Percentiles rank a stretch among this genome's conserved stretches.
Conservation (phyloP, 2,329 filamentous ascomycete species). For the Fusarium aywerte region DNA sequence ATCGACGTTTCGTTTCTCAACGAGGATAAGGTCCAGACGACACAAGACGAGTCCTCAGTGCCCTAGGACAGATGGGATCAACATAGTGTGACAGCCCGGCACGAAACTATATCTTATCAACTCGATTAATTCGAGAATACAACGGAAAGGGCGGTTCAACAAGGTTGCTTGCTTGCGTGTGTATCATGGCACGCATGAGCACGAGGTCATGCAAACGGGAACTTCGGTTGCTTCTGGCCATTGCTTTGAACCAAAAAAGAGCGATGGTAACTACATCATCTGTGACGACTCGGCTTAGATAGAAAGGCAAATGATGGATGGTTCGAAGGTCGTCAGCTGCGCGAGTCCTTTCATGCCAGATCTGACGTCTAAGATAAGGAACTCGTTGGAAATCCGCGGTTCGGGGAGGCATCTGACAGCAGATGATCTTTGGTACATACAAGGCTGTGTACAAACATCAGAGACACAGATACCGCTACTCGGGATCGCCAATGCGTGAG, state of each 20-base stretch:
- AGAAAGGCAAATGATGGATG: neutral
- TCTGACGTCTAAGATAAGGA: neutral
- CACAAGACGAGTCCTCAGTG: slow-evolving; percentile 28
- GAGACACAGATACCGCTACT: slow-evolving; percentile 1
- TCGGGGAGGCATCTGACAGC: neutral
- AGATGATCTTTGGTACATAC: neutral
- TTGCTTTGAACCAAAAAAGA: neutral
- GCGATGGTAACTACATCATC: neutral
- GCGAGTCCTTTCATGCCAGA: neutral
- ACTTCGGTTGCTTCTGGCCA: slow-evolving; percentile 12
- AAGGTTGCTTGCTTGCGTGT: slow-evolving; percentile 21
- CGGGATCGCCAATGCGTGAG: slow-evolving; percentile 18
- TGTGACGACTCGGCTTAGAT: neutral
- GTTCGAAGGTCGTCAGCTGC: neutral
- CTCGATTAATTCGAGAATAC: slow-evolving; percentile 14
- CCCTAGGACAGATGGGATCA: slow-evolving; percentile 30
- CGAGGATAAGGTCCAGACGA: slow-evolving; percentile 16
- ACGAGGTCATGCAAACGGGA: slow-evolving; percentile 35
- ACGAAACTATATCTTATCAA: neutral
- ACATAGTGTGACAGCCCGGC: slow-evolving; percentile 20
- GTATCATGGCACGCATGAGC: slow-evolving; percentile 32
- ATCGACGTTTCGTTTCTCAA: slow-evolving; percentile 38
- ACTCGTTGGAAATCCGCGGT: neutral
- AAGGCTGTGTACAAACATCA: neutral
- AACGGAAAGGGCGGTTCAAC: slow-evolving; percentile 19